These are phyloP conservation scores for Penicillium sp. DNA, from an alignment of 2,329 filamentous ascomycete species.

Conservation along the genomic window DNA sequence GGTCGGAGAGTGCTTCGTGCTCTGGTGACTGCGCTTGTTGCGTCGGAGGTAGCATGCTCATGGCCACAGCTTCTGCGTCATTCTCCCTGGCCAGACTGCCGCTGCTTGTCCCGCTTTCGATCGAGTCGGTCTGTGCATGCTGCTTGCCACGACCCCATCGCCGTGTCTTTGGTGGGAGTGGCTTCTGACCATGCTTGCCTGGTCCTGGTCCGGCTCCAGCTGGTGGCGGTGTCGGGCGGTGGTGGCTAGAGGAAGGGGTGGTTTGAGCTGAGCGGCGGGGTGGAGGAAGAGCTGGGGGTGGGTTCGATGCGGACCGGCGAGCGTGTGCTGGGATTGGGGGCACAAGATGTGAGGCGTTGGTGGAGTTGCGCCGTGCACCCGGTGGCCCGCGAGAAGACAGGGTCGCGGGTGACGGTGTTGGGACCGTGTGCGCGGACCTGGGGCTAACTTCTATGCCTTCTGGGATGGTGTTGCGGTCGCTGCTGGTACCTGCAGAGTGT, in stretches of 20 bases:
- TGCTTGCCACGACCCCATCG: conserved; percentile 35
- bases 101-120: conserved; percentile 19
- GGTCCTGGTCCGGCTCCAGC: conserved; percentile 2
- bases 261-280: conserved; percentile 36
- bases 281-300: conserved; percentile 40
- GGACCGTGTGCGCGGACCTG: conserved; percentile 9
- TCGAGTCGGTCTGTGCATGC: conserved; percentile 24
- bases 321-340: conserved; percentile 21
- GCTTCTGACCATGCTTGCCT: conserved; percentile 31
- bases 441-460: conserved; percentile 21
- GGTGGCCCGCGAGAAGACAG: conserved; percentile 1
- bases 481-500: conserved; percentile 19
- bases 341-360: conserved; percentile 20
- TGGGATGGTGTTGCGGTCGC: conserved; percentile 26
- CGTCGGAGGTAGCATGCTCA: conserved; percentile 1
- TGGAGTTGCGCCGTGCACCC: conserved; percentile 22
- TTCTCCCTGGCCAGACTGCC: conserved; percentile 12
- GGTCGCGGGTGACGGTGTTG: conserved; percentile 3
- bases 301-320: conserved; percentile 32
- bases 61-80: conserved; percentile 8
- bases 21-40: background rate
- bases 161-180: conserved; percentile 40
- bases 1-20: conserved; percentile 8
- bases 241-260: conserved; percentile 25
- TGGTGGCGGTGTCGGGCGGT: conserved; percentile 15